Percentiles rank a stretch among this genome's conserved stretches.
Evolutionary conservation across 164 flowering plant species (phyloP).

Genomic region (Dillenia turbinata): DNA sequence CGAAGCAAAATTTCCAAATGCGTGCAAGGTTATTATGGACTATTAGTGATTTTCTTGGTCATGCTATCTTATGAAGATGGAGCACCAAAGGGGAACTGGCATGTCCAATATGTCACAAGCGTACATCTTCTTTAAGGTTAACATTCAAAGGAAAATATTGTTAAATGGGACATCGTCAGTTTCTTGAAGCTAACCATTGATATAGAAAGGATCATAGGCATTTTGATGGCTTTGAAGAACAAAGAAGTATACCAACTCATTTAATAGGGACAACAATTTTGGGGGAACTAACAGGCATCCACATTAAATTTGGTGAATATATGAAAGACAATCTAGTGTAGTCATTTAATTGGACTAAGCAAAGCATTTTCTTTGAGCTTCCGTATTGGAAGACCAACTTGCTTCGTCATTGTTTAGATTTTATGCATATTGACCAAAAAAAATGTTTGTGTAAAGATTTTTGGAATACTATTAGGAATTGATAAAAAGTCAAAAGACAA

Average conservation of each 20-base stretch:
- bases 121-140: slow-evolving; percentile 3
- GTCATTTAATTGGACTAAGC: slow-evolving; percentile 3
- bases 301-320: background rate
- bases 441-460: slow-evolving; percentile 13
- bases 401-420: slow-evolving; percentile 16
- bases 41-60: slow-evolving; percentile 16
- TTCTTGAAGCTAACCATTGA: background rate
- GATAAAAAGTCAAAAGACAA: slow-evolving; percentile 13
- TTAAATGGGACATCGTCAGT: slow-evolving; percentile 18
- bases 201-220: background rate
- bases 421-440: slow-evolving; percentile 23
- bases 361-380: slow-evolving; percentile 10
- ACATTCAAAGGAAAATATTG: background rate
- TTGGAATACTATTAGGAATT: slow-evolving; percentile 11
- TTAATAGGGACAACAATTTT: background rate
- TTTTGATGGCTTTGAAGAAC: slow-evolving; percentile 2
- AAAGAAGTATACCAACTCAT: background rate
- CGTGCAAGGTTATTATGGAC: slow-evolving; percentile 17
- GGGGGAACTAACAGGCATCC: background rate
- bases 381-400: slow-evolving; percentile 11
- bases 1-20: slow-evolving; percentile 3
- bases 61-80: slow-evolving; percentile 13
- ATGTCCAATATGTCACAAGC: slow-evolving; percentile 11
- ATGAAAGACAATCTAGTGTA: background rate
- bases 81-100: slow-evolving; percentile 7